Percentiles rank a stretch among this genome's conserved stretches.
Conservation (phyloP, 371 early-diverging fungal species). For the Mucor racemosus region DNA sequence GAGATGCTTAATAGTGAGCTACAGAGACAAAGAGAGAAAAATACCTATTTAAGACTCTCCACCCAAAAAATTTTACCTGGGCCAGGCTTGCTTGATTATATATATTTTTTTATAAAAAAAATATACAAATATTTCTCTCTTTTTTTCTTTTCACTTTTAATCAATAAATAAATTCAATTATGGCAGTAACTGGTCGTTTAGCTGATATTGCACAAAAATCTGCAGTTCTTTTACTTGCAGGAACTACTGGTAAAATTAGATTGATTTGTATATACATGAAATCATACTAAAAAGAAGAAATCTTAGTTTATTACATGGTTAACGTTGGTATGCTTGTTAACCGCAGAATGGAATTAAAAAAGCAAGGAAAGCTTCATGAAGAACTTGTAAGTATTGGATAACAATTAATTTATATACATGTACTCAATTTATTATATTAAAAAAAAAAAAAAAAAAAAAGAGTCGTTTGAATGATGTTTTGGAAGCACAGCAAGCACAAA, state of each 20-base stretch:
- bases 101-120: not conserved
- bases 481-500: conserved; percentile 19
- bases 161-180: conserved; percentile 10
- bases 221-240: conserved; percentile 50
- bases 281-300: not conserved
- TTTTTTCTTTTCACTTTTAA: conserved; percentile 4
- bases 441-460: conserved; percentile 16
- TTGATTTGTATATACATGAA: not conserved
- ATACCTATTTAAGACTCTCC: not conserved
- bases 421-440: not conserved
- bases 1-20: not conserved
- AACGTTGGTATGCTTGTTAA: conserved; percentile 76
- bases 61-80: not conserved
- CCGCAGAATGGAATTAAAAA: conserved; percentile 51
- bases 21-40: not conserved
- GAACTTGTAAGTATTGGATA: conserved; percentile 40
- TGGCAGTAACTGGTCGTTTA: conserved; percentile 44
- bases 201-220: conserved; percentile 59
- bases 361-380: conserved; percentile 53
- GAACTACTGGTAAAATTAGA: conserved; percentile 47
- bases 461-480: conserved; percentile 34
- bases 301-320: conserved; percentile 78
- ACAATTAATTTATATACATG: not conserved
- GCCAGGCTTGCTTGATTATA: not conserved
- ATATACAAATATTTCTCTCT: not conserved